phyloP scores from a whole-genome alignment of 495 filamentous ascomycete species.

The Chlorociboria aeruginascens region DNA sequence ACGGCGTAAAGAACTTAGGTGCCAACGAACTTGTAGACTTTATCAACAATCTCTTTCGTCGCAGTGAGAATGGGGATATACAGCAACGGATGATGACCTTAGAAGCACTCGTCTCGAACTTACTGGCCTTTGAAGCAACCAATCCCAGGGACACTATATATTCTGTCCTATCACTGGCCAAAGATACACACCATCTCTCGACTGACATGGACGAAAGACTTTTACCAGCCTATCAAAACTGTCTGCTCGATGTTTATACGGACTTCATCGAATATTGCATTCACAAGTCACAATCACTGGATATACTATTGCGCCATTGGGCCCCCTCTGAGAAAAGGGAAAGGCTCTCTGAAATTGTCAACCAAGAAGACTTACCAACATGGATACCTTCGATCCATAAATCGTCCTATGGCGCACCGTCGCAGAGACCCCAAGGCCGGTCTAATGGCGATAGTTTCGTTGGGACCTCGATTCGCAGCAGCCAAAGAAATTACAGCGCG shows the following conservation, averaged over 20 bases:
- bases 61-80: slow-evolving; percentile 1
- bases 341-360: background rate
- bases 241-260: slow-evolving; percentile 15
- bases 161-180: slow-evolving; percentile 7
- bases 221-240: slow-evolving; percentile 12
- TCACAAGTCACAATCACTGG: slow-evolving; percentile 16
- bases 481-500: slow-evolving; percentile 5
- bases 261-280: slow-evolving; percentile 18
- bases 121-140: background rate
- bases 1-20: slow-evolving; percentile 21
- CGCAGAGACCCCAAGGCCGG: slow-evolving; percentile 1
- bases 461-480: slow-evolving; percentile 2
- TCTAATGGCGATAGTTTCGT: slow-evolving; percentile 13
- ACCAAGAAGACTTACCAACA: slow-evolving; percentile 9
- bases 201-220: background rate
- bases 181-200: background rate
- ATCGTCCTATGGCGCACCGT: slow-evolving; percentile 14
- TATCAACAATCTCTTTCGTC: slow-evolving; percentile 25
- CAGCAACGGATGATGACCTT: slow-evolving; percentile 2
- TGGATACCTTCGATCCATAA: slow-evolving; percentile 14
- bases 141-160: slow-evolving; percentile 8
- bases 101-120: slow-evolving; percentile 1
- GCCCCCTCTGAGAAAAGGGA: slow-evolving; percentile 5
- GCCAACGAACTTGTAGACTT: slow-evolving; percentile 26
- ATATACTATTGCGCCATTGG: slow-evolving; percentile 24